Base-by-base conservation (phyloP, 345 rosid species). In the Dipteronia sinensis region DNA sequence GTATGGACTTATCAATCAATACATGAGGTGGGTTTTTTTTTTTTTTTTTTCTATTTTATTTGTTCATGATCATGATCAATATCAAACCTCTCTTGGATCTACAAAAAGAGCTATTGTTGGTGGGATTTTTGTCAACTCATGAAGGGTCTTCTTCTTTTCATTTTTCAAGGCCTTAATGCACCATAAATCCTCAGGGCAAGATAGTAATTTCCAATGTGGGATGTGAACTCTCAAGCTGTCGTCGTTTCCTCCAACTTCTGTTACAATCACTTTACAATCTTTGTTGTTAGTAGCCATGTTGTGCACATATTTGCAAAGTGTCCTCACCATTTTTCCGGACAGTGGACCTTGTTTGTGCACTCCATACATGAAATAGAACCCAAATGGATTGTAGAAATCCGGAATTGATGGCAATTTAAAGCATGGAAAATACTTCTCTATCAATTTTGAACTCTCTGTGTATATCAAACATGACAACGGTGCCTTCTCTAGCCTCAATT, bases 161-260 rank as follows among this genome's bases (percentile, higher is more conserved):
- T 65, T 76, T 81, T 84, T 84, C 88, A 93, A 72, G 20, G 87
- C 81, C 79, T 92, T 93, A 59, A 93, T 87, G 85, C 98, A 93
- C 98, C 98, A 93, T 82, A 87, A 79, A 74, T 93, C 98, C 64
- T 90, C 93, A 0, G 90, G 91, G 84, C 97, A 91, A 7, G 98
- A 91, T 59, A 91, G 87, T 79, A 83, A 80, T 77, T 92, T 86
- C 92, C 98, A 86, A 76, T 92, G 88, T 2, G 98, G 98, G 75
- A 90, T 84, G 81, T 83, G 85, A 78, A 76, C 59, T 77, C 82
- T 62, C 59, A 86, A 16, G 15, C 38, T 55, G 78, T 88, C 89
- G 59, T 72, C 89, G 59, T 72, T 59, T 4, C 84, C 83, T 70
- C 86, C 94, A 9, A 90, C 88, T 79, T 91, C 97, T 66, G 94